Conservation (phyloP, 78 protist species). For the Mantamonas sphyraenae region DNA sequence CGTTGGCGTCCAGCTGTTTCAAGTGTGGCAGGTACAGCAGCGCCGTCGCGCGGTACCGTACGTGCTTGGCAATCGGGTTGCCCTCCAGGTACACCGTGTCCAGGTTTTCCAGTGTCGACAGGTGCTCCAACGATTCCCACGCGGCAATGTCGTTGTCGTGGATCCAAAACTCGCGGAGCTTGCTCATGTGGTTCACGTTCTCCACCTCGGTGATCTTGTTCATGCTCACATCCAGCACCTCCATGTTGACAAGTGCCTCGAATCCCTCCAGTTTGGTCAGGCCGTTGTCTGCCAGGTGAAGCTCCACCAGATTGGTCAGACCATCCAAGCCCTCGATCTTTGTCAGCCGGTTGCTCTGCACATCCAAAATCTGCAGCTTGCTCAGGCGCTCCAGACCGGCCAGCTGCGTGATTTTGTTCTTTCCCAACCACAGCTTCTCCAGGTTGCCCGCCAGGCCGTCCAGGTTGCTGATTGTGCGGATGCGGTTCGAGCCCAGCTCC, state of each 20-base stretch:
- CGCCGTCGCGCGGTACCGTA: not conserved
- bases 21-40: not conserved
- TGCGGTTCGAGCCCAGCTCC: slow-evolving; percentile 21
- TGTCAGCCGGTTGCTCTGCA: not conserved
- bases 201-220: not conserved
- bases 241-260: not conserved
- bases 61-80: slow-evolving; percentile 17
- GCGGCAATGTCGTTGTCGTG: not conserved
- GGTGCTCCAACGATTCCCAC: not conserved
- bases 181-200: not conserved
- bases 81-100: slow-evolving; percentile 16
- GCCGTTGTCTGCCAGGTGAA: not conserved
- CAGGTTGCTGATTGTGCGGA: slow-evolving; percentile 1
- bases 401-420: not conserved
- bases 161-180: slow-evolving; percentile 5
- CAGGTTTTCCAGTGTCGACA: not conserved
- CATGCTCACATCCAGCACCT: too few relatives aligned
- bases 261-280: slow-evolving; percentile 4
- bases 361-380: not conserved
- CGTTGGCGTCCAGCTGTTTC: not conserved
- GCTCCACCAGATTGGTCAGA: not conserved
- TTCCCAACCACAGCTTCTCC: not conserved
- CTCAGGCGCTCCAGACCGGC: not conserved
- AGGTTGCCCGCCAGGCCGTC: not conserved
- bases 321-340: not conserved